These are phyloP conservation scores for Astragalus membranaceus DNA, from an alignment of 306 rosid species.

Conservation along the genomic window DNA sequence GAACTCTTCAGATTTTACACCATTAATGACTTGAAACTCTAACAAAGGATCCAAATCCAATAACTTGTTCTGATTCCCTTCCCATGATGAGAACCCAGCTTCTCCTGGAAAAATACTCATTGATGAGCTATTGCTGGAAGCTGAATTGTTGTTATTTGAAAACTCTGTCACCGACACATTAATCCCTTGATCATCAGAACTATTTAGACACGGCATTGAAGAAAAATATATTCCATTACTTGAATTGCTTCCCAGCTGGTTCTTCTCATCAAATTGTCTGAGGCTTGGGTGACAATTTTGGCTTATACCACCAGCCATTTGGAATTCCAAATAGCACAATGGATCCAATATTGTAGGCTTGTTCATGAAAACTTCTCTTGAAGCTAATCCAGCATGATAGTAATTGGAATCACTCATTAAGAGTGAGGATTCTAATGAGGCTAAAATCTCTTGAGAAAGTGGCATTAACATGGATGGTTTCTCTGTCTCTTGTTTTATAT, in stretches of 20 bases:
- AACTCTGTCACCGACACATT: constrained; percentile 47
- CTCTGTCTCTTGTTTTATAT: constrained; percentile 30
- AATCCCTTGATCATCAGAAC: constrained; percentile 46
- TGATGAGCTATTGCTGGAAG: constrained; percentile 63
- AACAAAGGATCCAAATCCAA: constrained; percentile 54
- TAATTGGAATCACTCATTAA: constrained; percentile 33
- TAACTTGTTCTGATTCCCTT: constrained; percentile 31
- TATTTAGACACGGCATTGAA: constrained; percentile 63
- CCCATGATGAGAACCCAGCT: constrained; percentile 30
- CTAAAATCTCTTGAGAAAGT: constrained; percentile 15
- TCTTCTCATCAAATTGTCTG: constrained; percentile 17
- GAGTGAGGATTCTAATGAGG: constrained; percentile 41
- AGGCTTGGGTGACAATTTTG: neutral
- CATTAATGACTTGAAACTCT: constrained; percentile 51
- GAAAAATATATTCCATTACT: constrained; percentile 37
- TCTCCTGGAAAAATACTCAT: constrained; percentile 33
- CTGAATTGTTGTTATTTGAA: constrained; percentile 51
- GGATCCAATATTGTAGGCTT: constrained; percentile 39
- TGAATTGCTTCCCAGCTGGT: constrained; percentile 26
- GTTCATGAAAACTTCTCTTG: constrained; percentile 27
- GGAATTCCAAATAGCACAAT: constrained; percentile 47
- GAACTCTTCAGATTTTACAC: constrained; percentile 52
- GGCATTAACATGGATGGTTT: constrained; percentile 23
- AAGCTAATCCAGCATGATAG: constrained; percentile 28
- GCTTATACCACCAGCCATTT: constrained; percentile 20